phyloP scores from a whole-genome alignment of 2,329 filamentous ascomycete genomes.

The Ophiostoma sp. region DNA sequence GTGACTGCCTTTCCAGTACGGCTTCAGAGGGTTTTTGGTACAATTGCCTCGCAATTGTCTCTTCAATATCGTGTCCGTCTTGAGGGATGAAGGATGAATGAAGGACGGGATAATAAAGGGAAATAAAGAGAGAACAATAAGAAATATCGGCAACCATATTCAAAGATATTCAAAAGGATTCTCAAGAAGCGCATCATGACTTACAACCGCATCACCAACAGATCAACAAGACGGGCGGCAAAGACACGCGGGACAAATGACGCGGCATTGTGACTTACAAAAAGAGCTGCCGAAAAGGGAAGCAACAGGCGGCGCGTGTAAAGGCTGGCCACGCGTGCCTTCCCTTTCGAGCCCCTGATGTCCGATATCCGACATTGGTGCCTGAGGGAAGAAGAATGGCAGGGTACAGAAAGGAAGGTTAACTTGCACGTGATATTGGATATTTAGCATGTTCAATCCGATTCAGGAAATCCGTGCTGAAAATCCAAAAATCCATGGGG shows the following conservation, averaged over 20 bases:
- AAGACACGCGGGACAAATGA: neutral
- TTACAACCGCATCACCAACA: neutral
- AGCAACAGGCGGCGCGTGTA: neutral
- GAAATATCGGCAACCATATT: neutral
- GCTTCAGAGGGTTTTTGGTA: neutral
- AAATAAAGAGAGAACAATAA: neutral
- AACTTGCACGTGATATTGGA: slow-evolving; percentile 1
- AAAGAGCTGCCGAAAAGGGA: neutral
- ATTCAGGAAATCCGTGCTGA: neutral
- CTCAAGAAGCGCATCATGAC: too few relatives aligned
- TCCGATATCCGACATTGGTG: neutral
- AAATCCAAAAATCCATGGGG: neutral
- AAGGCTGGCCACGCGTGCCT: neutral
- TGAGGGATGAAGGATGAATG: neutral
- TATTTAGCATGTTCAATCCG: neutral
- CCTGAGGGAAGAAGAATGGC: neutral
- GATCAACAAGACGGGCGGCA: neutral
- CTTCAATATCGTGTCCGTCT: neutral
- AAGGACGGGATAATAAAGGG: neutral
- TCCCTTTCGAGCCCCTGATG: neutral
- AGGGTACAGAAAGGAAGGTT: neutral
- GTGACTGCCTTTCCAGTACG: neutral
- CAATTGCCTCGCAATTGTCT: neutral
- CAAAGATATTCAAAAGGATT: too few relatives aligned
- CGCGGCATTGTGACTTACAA: neutral